Evolutionary conservation across 2,329 filamentous ascomycete genomes (phyloP), one percentile per base, ranked within the genome.

Genomic region (Furcasterigmium furcatum): DNA sequence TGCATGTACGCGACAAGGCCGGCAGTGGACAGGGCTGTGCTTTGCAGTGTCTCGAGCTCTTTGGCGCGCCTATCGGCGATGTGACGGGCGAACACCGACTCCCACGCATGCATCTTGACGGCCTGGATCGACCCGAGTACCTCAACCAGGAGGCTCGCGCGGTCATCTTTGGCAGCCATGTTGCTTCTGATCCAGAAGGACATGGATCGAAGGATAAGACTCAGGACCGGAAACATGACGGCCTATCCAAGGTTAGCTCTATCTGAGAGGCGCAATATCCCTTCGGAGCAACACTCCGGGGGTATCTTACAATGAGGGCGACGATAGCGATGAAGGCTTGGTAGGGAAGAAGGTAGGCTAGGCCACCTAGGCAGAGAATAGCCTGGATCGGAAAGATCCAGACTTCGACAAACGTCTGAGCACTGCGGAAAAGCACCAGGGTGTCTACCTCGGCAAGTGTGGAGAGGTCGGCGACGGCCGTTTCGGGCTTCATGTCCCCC

Each of bases 31-130:
- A 24, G 3, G 38, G 38, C 38, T n/a, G 19, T 25, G 12, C 18
- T 40, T 21, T 25, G 38, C 22, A 40, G 19, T 21, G 38, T 40
- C 20, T 40, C 20, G 38, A 40, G 38, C 22, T 40, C 38, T 14
- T 25, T 22, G 5, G 18, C 18, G 20, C 38, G 38, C 7, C 38
- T 12, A 9, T 24, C 38, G 21, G 38, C 38, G 38, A 40, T 24
- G 38, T n/a, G 24, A 13, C 38, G 38, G 38, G 24, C 38, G 9
- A 40, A 24, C 9, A 25, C 38, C 20, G 38, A 25, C 38, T 40
- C 38, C 38, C 38, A 40, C 12, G 38, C 38, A n/a, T 40, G 38
- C 38, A 40, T 40, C 13, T 40, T 40, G 38, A 40, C n/a, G 20
- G 20, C 21, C 18, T 19, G 18, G 22, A 40, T 40, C 18, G 38